These are phyloP conservation scores for Penicillium subrubescens DNA, from an alignment of 495 filamentous ascomycete genomes.

Conservation along the genomic window DNA sequence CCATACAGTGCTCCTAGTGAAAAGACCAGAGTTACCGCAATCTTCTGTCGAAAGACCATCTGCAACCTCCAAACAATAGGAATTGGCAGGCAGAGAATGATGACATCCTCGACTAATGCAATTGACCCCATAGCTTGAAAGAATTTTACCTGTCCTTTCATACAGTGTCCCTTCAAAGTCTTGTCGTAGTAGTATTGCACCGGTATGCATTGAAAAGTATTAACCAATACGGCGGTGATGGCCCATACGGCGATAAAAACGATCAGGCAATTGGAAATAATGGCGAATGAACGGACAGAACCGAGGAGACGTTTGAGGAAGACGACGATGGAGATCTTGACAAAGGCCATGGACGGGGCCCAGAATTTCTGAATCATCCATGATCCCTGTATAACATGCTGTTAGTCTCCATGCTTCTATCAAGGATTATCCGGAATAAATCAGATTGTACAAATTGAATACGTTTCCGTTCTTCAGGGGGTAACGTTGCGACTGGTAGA, in stretches of 20 bases:
- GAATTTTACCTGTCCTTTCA: conserved; percentile 21
- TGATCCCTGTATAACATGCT: neutral
- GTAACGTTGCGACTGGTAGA: neutral
- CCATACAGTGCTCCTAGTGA: conserved; percentile 32
- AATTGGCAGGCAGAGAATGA: conserved; percentile 35
- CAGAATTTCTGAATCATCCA: conserved; percentile 34
- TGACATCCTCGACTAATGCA: conserved; percentile 28
- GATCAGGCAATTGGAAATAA: conserved; percentile 16
- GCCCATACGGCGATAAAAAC: conserved; percentile 29
- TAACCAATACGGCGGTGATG: conserved; percentile 25
- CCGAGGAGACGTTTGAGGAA: conserved; percentile 33
- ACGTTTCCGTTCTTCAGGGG: neutral
- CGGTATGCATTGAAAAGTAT: conserved; percentile 38
- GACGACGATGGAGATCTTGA: conserved; percentile 42
- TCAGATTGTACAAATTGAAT: neutral
- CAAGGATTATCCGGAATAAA: neutral
- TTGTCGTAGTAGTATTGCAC: conserved; percentile 36
- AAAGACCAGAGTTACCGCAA: conserved; percentile 34
- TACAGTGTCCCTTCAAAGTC: conserved; percentile 30
- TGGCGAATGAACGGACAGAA: conserved; percentile 13
- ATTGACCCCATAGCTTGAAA: conserved; percentile 25
- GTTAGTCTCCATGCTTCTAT: neutral
- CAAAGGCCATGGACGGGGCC: conserved; percentile 28
- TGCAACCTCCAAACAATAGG: conserved; percentile 39
- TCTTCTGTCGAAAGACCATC: conserved; percentile 28